These are phyloP conservation scores for Tagetes patula DNA, from an alignment of 129 eudicot species.

Conservation along the genomic window DNA sequence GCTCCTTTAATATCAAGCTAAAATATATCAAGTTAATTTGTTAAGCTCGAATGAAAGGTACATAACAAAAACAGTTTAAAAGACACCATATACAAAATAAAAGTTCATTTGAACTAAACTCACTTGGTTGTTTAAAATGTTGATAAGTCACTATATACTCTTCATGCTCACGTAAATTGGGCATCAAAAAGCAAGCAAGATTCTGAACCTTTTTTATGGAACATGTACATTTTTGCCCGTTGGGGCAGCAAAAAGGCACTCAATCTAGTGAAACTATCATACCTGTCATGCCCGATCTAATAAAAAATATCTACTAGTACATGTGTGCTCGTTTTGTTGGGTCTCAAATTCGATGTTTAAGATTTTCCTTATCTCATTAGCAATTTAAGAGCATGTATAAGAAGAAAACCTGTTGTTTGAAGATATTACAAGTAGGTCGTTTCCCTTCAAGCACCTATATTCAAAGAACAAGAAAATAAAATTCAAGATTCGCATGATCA, in stretches of 20 bases:
- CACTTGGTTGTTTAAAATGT: too few relatives aligned
- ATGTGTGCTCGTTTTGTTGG: not conserved
- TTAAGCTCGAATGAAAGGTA: too few relatives aligned
- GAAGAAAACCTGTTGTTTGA: constrained; percentile 70
- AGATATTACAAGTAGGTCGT: constrained; percentile 88
- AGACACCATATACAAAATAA: too few relatives aligned
- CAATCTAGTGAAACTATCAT: not conserved
- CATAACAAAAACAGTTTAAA: too few relatives aligned
- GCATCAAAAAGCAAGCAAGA: not conserved
- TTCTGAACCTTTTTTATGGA: not conserved
- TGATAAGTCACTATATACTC: too few relatives aligned
- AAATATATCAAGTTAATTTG: too few relatives aligned
- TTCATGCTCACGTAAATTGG: too few relatives aligned
- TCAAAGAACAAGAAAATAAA: not conserved
- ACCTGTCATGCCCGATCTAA: not conserved
- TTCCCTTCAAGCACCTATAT: constrained; percentile 86
- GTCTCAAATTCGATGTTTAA: not conserved
- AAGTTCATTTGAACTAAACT: too few relatives aligned
- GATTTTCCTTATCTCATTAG: not conserved
- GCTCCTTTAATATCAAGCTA: too few relatives aligned
- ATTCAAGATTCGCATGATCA: not conserved
- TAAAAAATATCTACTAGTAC: not conserved
- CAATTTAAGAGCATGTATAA: not conserved
- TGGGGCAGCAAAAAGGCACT: not conserved
- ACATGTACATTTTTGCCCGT: not conserved